phyloP scores from a whole-genome alignment of 176 grass and related monocot genomes.

The Puya raimondii region DNA sequence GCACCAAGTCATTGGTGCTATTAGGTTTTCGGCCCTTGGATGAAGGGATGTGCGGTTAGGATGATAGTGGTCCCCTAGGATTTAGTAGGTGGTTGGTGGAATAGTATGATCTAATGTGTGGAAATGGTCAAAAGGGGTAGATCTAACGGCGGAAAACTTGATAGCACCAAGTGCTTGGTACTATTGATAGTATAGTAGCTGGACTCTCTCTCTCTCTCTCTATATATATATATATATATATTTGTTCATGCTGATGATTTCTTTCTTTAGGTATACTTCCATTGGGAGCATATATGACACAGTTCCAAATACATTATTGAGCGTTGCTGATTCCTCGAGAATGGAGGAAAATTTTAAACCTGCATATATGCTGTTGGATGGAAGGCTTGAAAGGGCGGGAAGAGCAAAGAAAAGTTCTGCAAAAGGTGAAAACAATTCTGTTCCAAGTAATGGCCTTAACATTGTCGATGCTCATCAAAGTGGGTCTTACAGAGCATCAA shows the following conservation, averaged over 20 bases:
- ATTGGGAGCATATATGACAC: constrained; percentile 99
- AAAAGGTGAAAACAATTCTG: constrained; percentile 31
- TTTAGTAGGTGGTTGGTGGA: no score
- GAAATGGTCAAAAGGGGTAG: no score
- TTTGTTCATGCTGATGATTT: constrained; percentile 7
- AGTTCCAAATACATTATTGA: constrained; percentile 89
- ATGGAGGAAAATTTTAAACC: constrained; percentile 72
- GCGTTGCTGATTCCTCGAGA: constrained; percentile 37
- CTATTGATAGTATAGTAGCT: no score
- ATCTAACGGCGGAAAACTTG: no score
- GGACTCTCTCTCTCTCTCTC: no score
- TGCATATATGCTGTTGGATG: constrained; percentile 94
- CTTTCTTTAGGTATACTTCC: constrained; percentile 79
- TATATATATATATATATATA: background rate
- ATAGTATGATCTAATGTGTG: no score
- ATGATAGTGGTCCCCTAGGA: no score
- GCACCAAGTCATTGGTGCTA: no score
- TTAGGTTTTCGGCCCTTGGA: no score
- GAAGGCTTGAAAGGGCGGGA: constrained; percentile 95
- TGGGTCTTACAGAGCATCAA: constrained; percentile 48
- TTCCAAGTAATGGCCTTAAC: constrained; percentile 49
- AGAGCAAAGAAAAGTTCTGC: constrained; percentile 62
- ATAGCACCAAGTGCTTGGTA: no score
- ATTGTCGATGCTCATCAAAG: constrained; percentile 23
- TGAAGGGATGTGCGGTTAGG: no score